A percentile compares a stretch with the other conserved stretches of the same genome.
Conservation (phyloP, 1,284 basidiomycete genomes). For the Violaceomyces palustris region DNA sequence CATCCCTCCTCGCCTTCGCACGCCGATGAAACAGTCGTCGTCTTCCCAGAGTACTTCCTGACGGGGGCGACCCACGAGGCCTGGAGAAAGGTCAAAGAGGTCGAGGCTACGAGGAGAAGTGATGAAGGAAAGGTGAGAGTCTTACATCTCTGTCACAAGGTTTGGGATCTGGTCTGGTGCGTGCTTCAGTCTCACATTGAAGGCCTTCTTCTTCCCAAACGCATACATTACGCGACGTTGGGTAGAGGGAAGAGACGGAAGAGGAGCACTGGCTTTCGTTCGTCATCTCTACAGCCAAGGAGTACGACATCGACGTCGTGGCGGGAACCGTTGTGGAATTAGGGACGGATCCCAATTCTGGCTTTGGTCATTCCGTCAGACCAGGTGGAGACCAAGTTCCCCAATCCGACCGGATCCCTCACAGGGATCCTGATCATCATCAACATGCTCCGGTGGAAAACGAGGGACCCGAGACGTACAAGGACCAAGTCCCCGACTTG, state of each 20-base stretch:
- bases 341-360: conserved; percentile 13
- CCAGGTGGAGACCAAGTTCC: no score
- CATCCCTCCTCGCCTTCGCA: no score
- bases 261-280: conserved; percentile 34
- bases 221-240: background rate
- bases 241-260: conserved; percentile 6
- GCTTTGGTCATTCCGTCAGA: conserved; percentile 11
- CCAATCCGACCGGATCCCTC: conserved; percentile 1
- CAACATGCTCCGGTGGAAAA: background rate
- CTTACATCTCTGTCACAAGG: background rate
- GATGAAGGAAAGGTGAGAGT: background rate
- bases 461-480: background rate
- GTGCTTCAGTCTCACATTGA: background rate
- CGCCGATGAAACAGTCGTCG: no score
- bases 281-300: conserved; percentile 22
- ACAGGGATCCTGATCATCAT: background rate
- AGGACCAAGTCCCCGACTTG: conserved; percentile 8
- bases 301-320: conserved; percentile 44
- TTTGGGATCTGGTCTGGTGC: background rate
- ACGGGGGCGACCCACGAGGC: conserved; percentile 40
- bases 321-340: conserved; percentile 48
- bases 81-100: conserved; percentile 18
- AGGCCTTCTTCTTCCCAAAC: background rate
- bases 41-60: conserved; percentile 50
- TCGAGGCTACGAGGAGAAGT: conserved; percentile 1